These are phyloP conservation scores for Dentipellis fragilis DNA, from an alignment of 768 basidiomycete species.

Conservation along the genomic window DNA sequence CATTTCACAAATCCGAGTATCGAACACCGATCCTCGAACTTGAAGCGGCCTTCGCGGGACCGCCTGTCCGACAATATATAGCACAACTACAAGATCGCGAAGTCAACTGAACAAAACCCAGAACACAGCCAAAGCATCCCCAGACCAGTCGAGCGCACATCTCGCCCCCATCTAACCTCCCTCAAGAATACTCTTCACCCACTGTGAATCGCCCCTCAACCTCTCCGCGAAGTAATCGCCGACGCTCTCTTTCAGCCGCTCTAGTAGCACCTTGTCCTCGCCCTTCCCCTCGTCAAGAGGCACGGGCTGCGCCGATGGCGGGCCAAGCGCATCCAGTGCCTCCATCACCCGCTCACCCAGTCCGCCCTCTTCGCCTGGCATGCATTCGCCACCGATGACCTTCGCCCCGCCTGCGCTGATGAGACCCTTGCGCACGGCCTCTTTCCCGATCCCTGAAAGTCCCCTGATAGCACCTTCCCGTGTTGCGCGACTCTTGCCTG, in stretches of 20 bases:
- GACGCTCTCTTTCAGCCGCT: slow-evolving; percentile 40
- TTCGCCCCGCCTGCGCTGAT: slow-evolving; percentile 74
- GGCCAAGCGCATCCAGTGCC: slow-evolving; percentile 49
- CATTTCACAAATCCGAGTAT: too few species aligned
- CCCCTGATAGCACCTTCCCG: slow-evolving; percentile 88
- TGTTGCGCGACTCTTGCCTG: slow-evolving; percentile 67
- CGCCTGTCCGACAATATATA: too few species aligned
- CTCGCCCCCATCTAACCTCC: slow-evolving; percentile 2
- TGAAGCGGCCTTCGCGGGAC: too few species aligned
- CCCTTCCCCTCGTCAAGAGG: slow-evolving; percentile 40
- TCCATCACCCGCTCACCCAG: slow-evolving; percentile 57
- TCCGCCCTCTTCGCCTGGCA: slow-evolving; percentile 29
- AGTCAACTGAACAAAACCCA: background rate
- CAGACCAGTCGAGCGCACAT: too few species aligned
- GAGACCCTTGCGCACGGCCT: slow-evolving; percentile 74
- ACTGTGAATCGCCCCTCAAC: slow-evolving; percentile 45
- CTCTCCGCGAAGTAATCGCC: slow-evolving; percentile 55
- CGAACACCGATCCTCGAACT: too few species aligned
- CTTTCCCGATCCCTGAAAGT: slow-evolving; percentile 74
- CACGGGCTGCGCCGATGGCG: slow-evolving; percentile 47
- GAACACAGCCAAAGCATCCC: background rate
- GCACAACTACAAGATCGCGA: background rate
- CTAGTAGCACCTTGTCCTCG: slow-evolving; percentile 36
- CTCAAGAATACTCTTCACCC: slow-evolving; percentile 51
- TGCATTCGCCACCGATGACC: slow-evolving; percentile 60